These are phyloP conservation scores for Cylindrodendrum hubeiense DNA, from an alignment of 2,329 filamentous ascomycete genomes.

Conservation along the genomic window DNA sequence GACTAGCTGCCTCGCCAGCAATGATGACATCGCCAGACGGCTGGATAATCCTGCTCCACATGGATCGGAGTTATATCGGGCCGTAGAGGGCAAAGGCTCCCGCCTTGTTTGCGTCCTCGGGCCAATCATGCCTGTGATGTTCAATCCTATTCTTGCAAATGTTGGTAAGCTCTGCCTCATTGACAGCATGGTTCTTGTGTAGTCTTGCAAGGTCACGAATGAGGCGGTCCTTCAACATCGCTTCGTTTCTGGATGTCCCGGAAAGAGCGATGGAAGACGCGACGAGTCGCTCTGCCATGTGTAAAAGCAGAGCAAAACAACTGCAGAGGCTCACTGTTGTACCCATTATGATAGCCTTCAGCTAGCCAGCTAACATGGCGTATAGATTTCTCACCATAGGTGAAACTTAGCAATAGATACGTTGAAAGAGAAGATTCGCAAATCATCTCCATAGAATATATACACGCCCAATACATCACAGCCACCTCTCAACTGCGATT, in stretches of 20 bases:
- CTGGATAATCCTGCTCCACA: slow-evolving; percentile 24
- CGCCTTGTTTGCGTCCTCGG: slow-evolving; percentile 14
- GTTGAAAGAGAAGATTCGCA: too few species aligned
- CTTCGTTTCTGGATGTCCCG: slow-evolving; percentile 21
- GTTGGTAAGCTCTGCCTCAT: not conserved
- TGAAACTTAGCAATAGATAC: too few species aligned
- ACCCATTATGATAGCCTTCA: too few species aligned
- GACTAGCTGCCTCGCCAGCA: slow-evolving; percentile 22
- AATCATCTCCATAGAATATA: too few species aligned
- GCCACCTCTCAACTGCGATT: not conserved
- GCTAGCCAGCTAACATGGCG: too few species aligned
- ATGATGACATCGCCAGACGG: slow-evolving; percentile 29
- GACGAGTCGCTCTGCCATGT: slow-evolving; percentile 38
- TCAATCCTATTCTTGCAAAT: not conserved
- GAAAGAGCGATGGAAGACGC: slow-evolving; percentile 32
- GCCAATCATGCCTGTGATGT: slow-evolving; percentile 8
- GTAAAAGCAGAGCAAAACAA: slow-evolving; percentile 36
- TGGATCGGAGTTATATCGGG: slow-evolving; percentile 20
- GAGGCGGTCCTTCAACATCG: slow-evolving; percentile 21
- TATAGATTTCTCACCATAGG: too few species aligned
- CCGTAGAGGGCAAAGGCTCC: slow-evolving; percentile 31
- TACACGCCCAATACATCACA: too few species aligned
- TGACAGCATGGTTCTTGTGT: slow-evolving; percentile 10
- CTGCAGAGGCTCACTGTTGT: too few species aligned
- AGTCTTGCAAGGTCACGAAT: slow-evolving; percentile 29